These are phyloP conservation scores for Acmispon strigosus DNA, from an alignment of 306 rosid genomes.

Conservation along the genomic window DNA sequence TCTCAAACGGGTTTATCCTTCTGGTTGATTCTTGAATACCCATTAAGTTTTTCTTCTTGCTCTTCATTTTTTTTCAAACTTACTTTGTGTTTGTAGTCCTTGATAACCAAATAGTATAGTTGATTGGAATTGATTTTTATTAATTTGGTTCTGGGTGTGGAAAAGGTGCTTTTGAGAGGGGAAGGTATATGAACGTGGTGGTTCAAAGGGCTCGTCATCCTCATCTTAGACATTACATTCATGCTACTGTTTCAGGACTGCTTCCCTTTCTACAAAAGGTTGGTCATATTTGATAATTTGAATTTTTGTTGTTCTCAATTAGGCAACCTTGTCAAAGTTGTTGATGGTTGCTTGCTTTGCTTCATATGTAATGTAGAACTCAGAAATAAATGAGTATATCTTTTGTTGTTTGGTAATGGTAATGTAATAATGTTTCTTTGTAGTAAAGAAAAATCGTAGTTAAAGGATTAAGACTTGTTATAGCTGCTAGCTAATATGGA, in stretches of 20 bases:
- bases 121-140: neutral
- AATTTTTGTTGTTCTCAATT: neutral
- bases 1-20: conserved; percentile 81
- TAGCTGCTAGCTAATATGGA: neutral
- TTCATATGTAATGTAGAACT: neutral
- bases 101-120: neutral
- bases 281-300: conserved; percentile 3
- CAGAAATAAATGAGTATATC: neutral
- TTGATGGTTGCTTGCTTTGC: conserved; percentile 1
- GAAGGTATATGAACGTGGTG: conserved; percentile 80
- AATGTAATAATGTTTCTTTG: neutral
- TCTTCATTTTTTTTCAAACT: neutral
- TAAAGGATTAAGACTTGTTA: neutral
- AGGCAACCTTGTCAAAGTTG: neutral
- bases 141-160: neutral
- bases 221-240: conserved; percentile 76
- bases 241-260: conserved; percentile 64
- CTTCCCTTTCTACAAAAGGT: conserved; percentile 76
- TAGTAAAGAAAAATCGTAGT: neutral
- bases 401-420: neutral
- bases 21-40: conserved; percentile 43
- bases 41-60: neutral
- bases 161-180: conserved; percentile 85
- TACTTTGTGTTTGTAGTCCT: neutral
- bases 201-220: conserved; percentile 81